Conservation (phyloP, 2,329 filamentous ascomycete species). For the Aspergillus neotritici region DNA sequence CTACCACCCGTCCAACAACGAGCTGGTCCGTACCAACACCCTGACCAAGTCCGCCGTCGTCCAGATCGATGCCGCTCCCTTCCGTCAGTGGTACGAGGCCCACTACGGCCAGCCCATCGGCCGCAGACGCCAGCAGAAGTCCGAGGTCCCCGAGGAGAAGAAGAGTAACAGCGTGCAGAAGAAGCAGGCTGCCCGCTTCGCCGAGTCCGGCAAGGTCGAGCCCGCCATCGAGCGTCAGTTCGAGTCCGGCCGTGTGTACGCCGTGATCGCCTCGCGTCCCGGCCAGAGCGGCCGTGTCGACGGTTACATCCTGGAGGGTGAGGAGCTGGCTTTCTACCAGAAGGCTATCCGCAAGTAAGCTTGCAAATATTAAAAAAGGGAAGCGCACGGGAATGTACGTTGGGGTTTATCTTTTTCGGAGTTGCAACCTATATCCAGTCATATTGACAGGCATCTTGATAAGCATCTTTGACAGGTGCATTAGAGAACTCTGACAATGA, state of each 20-base stretch:
- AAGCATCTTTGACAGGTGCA: too few relatives aligned
- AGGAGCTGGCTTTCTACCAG: constrained; percentile 99
- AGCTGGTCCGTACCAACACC: constrained; percentile 99
- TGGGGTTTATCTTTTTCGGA: constrained; percentile 21
- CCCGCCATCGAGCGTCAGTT: constrained; percentile 92
- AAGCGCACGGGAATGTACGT: too few relatives aligned
- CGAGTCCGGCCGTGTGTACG: constrained; percentile 96
- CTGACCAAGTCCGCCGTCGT: constrained; percentile 98
- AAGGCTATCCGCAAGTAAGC: constrained; percentile 94
- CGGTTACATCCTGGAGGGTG: constrained; percentile 97
- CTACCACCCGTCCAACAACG: constrained; percentile 99
- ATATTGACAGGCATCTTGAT: too few relatives aligned
- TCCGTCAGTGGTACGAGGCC: constrained; percentile 99
- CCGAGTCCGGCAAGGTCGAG: constrained; percentile 88
- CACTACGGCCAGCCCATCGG: constrained; percentile 93
- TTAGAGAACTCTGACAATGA: too few relatives aligned
- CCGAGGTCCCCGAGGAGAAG: constrained; percentile 60
- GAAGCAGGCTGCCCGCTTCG: constrained; percentile 88
- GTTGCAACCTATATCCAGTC: constrained; percentile 32
- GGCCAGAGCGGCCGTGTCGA: constrained; percentile 96
- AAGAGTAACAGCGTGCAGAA: constrained; percentile 94
- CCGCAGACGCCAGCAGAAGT: constrained; percentile 83
- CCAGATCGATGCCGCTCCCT: constrained; percentile 96
- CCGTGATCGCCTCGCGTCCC: constrained; percentile 84
- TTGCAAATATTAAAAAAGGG: too few relatives aligned